phyloP scores from a whole-genome alignment of 1,284 basidiomycete genomes.

The Rhodotorula sp. region DNA sequence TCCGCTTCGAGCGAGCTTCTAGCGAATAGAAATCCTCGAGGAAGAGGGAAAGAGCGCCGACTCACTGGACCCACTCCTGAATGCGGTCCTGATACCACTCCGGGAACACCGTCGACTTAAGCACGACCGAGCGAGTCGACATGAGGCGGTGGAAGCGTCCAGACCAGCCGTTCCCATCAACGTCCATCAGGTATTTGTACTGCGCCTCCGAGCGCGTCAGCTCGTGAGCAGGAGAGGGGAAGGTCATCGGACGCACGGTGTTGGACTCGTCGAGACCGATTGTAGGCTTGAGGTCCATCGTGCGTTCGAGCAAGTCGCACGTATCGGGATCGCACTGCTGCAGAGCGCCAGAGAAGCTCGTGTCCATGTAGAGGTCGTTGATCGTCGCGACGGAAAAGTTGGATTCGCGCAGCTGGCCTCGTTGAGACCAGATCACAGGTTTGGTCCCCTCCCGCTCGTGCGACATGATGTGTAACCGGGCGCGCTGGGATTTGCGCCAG shows the following conservation, averaged over 20 bases:
- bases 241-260: constrained; percentile 30
- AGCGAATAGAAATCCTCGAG: not conserved
- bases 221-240: not conserved
- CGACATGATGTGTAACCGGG: constrained; percentile 52
- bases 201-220: not conserved
- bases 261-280: constrained; percentile 44
- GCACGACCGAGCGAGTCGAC: constrained; percentile 53
- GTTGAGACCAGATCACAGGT: constrained; percentile 28
- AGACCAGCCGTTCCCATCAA: constrained; percentile 54
- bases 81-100: constrained; percentile 54
- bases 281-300: constrained; percentile 40
- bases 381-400: constrained; percentile 37
- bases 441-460: constrained; percentile 42
- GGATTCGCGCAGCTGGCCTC: constrained; percentile 28
- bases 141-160: constrained; percentile 50
- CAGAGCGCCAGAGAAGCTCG: constrained; percentile 43
- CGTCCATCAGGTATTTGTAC: constrained; percentile 54
- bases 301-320: constrained; percentile 41
- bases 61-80: constrained; percentile 49
- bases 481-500: constrained; percentile 53
- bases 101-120: constrained; percentile 50
- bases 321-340: constrained; percentile 45
- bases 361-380: constrained; percentile 46
- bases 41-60: not conserved
- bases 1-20: too few species aligned